Conservation (phyloP, 495 filamentous ascomycete species). For the Chaetomidium leptoderma region DNA sequence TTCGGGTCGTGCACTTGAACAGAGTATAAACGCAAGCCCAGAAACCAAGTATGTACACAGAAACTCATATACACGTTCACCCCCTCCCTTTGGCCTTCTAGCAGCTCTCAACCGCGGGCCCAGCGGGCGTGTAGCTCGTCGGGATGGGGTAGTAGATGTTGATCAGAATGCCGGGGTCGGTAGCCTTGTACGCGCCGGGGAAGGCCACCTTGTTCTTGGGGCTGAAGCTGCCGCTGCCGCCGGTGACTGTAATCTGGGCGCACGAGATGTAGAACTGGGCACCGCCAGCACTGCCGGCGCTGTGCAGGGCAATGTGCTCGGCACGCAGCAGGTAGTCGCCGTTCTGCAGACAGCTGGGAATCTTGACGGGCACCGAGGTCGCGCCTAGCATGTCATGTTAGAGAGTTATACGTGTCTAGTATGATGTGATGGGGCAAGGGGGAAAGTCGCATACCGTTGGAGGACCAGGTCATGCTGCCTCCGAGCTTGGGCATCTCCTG, state of each 20-base stretch:
- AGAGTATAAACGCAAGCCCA: no score
- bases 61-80: no score
- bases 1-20: no score
- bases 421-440: background rate
- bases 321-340: slow-evolving; percentile 58
- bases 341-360: slow-evolving; percentile 47
- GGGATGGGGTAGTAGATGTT: slow-evolving; percentile 48
- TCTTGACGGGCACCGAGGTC: slow-evolving; percentile 38
- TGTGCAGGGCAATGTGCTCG: slow-evolving; percentile 55
- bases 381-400: slow-evolving; percentile 19
- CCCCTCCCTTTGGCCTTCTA: background rate
- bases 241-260: slow-evolving; percentile 42
- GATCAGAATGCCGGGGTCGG: slow-evolving; percentile 44
- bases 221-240: slow-evolving; percentile 36
- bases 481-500: slow-evolving; percentile 41
- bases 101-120: slow-evolving; percentile 32
- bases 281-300: slow-evolving; percentile 39
- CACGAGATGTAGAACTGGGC: slow-evolving; percentile 56
- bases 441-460: slow-evolving; percentile 32
- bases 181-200: slow-evolving; percentile 41
- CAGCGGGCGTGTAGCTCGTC: slow-evolving; percentile 37
- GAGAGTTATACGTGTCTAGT: background rate
- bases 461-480: slow-evolving; percentile 42
- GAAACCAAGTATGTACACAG: background rate
- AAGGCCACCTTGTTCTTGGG: slow-evolving; percentile 39